Conservation (phyloP, 1,284 basidiomycete species). For the Fomitopsis palustris region DNA sequence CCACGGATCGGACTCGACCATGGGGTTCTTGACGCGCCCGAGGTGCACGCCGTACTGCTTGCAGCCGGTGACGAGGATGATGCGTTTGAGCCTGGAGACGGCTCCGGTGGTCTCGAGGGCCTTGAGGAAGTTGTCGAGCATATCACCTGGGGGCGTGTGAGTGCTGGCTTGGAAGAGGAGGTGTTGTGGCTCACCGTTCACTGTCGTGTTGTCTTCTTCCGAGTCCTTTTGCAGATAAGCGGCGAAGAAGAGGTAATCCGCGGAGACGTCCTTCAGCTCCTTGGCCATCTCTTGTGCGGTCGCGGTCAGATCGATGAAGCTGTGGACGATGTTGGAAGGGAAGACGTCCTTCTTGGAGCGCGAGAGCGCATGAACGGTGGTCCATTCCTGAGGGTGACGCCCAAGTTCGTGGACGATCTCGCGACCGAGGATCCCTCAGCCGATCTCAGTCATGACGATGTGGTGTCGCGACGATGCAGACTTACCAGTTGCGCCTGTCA, state of each 20-base stretch:
- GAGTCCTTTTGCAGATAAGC: background rate
- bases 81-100: background rate
- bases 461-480: background rate
- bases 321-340: background rate
- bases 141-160: background rate
- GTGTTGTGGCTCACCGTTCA: background rate
- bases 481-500: background rate
- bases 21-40: background rate
- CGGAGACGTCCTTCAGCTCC: background rate
- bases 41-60: constrained; percentile 1
- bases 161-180: too few relatives aligned
- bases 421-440: background rate
- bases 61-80: background rate
- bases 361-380: background rate
- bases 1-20: background rate
- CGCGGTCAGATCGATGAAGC: background rate
- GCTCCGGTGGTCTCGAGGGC: background rate
- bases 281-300: background rate
- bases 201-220: background rate
- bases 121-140: background rate
- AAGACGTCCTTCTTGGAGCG: background rate
- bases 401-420: background rate
- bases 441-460: background rate
- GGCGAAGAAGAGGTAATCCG: background rate
- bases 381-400: background rate